Evolutionary conservation across 2,329 filamentous ascomycete species (phyloP).

Genomic region (Lanzia echinophila): DNA sequence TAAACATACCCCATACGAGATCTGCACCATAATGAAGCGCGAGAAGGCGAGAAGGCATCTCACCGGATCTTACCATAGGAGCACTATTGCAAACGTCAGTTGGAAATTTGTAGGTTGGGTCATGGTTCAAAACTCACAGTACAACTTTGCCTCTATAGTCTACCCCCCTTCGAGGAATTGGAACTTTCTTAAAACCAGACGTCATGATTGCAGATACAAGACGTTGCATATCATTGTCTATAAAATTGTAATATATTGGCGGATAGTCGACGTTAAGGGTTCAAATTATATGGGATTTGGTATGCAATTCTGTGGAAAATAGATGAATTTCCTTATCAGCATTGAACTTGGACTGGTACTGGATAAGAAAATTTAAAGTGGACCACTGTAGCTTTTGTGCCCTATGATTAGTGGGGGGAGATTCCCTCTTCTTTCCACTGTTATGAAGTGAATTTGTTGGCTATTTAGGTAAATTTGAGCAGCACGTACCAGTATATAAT

Average conservation of each 20-base stretch:
- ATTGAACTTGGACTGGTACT: too few relatives aligned
- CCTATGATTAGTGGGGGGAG: too few relatives aligned
- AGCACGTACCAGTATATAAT: too few relatives aligned
- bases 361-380: too few relatives aligned
- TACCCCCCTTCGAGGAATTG: constrained; percentile 81
- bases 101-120: not conserved
- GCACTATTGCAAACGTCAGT: constrained; percentile 38
- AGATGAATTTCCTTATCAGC: too few relatives aligned
- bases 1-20: constrained; percentile 76
- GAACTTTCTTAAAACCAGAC: constrained; percentile 57
- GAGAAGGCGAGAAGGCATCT: constrained; percentile 80
- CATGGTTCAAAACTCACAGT: constrained; percentile 44
- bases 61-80: constrained; percentile 97
- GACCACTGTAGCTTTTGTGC: too few relatives aligned
- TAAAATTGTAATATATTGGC: not conserved
- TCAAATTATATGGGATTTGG: too few relatives aligned
- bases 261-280: too few relatives aligned
- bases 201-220: constrained; percentile 50
- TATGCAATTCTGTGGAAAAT: too few relatives aligned
- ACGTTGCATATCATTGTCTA: constrained; percentile 29
- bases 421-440: too few relatives aligned
- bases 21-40: constrained; percentile 94
- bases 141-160: constrained; percentile 93
- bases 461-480: too few relatives aligned
- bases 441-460: too few relatives aligned